Base-by-base conservation (phyloP, 176 grass and related monocot genomes). In the Poa annua region DNA sequence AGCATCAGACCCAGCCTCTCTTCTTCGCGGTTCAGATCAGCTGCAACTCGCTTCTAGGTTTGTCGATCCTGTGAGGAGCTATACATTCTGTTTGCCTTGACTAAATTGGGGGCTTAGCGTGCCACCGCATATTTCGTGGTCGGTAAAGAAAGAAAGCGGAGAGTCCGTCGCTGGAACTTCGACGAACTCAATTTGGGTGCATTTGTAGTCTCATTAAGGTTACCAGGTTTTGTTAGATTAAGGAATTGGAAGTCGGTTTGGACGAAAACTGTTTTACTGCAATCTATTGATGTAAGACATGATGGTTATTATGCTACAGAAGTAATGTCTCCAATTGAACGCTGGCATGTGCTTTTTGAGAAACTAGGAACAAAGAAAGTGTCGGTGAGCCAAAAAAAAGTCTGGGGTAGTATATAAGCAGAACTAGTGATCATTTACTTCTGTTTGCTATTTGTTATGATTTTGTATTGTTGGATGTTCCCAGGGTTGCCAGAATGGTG, bases 201-300 rank as follows among this genome's bases (percentile, higher is more conserved):
- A 76, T 56, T 50, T 34, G 21, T 49, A 24, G 17, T 20, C 44
- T 12, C 44, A 47, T 47, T 47, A 3, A 47, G 11, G 29, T 39
- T n/a, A 16, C 39, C 57, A 15, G 32, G 8, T 51, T 83, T 24
- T 83, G 42, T 64, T 53, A 71, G 54, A 38, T 65, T 24, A 83
- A 72, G 65, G 80, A 83, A 63, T 63, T 72, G 74, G 7, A 63
- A 68, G 5, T 25, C 1, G 48, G 22, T 33, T 88, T 45, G 44
- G 22, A 38, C 0, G 65, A 44, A 29, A 49, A 12, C 13, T 70
- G 44, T 5, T 1, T 3, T 50, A n/a, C n/a, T 39, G 53, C 39
- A 32, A 19, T 52, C 14, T 50, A 13, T 52, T 70, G 20, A 49
- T 87, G 26, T 22, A 21, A 78, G 52, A 16, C 21, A 33, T 71